Evolutionary conservation across 306 rosid genomes (phyloP), one percentile per base, ranked within the genome.

Genomic region (Herpetospermum pedunculosum): DNA sequence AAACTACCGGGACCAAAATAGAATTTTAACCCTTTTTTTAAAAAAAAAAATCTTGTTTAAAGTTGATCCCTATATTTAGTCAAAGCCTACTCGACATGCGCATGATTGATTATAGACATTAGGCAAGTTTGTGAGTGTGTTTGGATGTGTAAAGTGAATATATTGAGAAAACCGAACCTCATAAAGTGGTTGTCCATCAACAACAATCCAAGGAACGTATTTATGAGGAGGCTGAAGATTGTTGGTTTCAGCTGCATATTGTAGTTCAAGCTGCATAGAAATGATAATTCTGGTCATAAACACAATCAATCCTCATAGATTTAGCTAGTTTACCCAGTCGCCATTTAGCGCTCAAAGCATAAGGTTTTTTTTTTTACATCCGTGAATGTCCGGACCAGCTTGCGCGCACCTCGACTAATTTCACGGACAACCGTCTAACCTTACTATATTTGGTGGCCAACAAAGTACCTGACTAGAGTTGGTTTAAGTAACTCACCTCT

Each of bases 161-260:
- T 38, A 59, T 21, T 62, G 12, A 26, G 9, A 67, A 19, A 69
- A 18, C 32, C 73, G 77, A 69, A 91, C 96, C 92, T 91, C 96
- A 15, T 88, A 88, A 49, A 94, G 87, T 49, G 99, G 96, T 53
- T 86, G 67, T 70, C 96, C 99, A 81, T 91, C 81, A 19, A 94
- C 95, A 77, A 91, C 92, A 48, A 91, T 96, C 97, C 96, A 91
- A 4, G 99, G 99, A 46, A 91, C 97, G 60, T 86, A 89, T 76
- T 48, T 18, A 71, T 94, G 99, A 50, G 97, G 96, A 73, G 99
- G 99, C 74, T 84, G 80, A 47, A 94, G 90, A 54, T 79, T 80
- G 70, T 78, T 48, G 38, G 97, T 94, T 80, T 89, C 86, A 68
- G 85, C 87, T 64, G 87, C 97, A 78, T 85, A 89, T 59, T 78